phyloP scores from a whole-genome alignment of 257 asterid species.

The Gynochthodes officinalis region DNA sequence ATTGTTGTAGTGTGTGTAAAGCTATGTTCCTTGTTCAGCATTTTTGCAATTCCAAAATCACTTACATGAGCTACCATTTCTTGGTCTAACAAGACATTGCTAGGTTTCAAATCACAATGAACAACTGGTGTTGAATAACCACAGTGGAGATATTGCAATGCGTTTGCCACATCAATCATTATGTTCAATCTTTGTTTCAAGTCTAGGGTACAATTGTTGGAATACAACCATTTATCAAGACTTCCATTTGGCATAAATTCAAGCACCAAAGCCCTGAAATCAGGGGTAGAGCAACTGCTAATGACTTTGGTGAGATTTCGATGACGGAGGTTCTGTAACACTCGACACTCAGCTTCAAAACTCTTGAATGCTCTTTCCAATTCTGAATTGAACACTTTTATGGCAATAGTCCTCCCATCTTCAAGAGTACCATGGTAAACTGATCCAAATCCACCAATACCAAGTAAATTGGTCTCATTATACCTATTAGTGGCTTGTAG shows the following conservation, averaged over 20 bases:
- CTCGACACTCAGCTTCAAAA: conserved; percentile 29
- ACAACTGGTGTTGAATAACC: conserved; percentile 18
- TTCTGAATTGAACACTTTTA: conserved; percentile 28
- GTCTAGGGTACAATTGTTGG: conserved; percentile 12
- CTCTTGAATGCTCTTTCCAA: conserved; percentile 14
- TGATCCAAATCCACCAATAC: conserved; percentile 28
- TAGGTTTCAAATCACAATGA: conserved; percentile 35
- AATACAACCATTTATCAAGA: conserved; percentile 30
- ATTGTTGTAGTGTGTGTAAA: conserved; percentile 22
- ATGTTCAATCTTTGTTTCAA: conserved; percentile 25
- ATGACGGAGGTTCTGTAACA: conserved; percentile 21
- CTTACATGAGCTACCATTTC: conserved; percentile 31
- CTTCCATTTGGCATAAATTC: conserved; percentile 34
- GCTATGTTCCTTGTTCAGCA: conserved; percentile 13
- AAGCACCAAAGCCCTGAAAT: conserved; percentile 30
- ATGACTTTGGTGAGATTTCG: conserved; percentile 31
- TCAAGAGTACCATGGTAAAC: conserved; percentile 22
- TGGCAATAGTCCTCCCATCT: conserved; percentile 23
- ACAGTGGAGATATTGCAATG: conserved; percentile 31
- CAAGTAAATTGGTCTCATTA: conserved; percentile 24
- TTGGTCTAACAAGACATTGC: too few relatives aligned
- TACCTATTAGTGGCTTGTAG: conserved; percentile 23
- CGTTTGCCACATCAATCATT: conserved; percentile 30
- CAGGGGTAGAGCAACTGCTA: conserved; percentile 15
- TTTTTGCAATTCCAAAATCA: conserved; percentile 33